Evolutionary conservation across 768 basidiomycete genomes (phyloP).

Genomic region (Ramaria rubella): DNA sequence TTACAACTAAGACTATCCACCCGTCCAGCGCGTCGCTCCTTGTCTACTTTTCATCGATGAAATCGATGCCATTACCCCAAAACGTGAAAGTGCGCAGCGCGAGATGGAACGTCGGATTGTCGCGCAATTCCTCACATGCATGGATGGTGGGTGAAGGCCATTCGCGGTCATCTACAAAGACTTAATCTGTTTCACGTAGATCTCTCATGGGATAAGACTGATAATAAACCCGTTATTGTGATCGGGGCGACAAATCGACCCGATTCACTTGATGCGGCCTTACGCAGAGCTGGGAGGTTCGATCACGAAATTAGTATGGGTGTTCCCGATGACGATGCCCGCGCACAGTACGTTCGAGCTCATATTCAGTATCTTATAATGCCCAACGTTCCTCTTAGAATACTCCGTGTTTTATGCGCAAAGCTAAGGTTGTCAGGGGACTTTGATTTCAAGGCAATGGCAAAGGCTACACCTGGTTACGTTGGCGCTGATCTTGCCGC

Average conservation of each 20-base stretch:
- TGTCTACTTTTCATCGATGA: slow-evolving; percentile 96
- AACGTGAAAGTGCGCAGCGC: slow-evolving; percentile 93
- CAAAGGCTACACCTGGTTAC: slow-evolving; percentile 94
- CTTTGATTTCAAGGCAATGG: slow-evolving; percentile 78
- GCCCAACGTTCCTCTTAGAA: slow-evolving; percentile 43
- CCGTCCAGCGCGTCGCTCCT: slow-evolving; percentile 81
- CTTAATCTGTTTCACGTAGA: slow-evolving; percentile 43
- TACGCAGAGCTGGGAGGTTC: slow-evolving; percentile 89
- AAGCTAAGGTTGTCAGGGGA: slow-evolving; percentile 82
- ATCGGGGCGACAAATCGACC: slow-evolving; percentile 96
- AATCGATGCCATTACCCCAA: slow-evolving; percentile 96
- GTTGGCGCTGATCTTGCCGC: slow-evolving; percentile 93
- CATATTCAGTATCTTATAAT: not conserved
- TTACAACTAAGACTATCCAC: too few relatives aligned
- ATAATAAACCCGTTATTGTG: slow-evolving; percentile 87
- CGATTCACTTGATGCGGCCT: slow-evolving; percentile 88
- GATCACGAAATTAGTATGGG: slow-evolving; percentile 98
- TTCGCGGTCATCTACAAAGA: not conserved
- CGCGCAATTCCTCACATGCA: slow-evolving; percentile 94
- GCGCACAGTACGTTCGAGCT: slow-evolving; percentile 64
- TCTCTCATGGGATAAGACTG: slow-evolving; percentile 91
- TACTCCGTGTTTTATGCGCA: slow-evolving; percentile 76
- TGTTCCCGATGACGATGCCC: slow-evolving; percentile 86
- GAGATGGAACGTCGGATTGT: slow-evolving; percentile 99
- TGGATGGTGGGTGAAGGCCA: slow-evolving; percentile 70